Conservation (phyloP, 768 basidiomycete species). For the Clavulina sp. region DNA sequence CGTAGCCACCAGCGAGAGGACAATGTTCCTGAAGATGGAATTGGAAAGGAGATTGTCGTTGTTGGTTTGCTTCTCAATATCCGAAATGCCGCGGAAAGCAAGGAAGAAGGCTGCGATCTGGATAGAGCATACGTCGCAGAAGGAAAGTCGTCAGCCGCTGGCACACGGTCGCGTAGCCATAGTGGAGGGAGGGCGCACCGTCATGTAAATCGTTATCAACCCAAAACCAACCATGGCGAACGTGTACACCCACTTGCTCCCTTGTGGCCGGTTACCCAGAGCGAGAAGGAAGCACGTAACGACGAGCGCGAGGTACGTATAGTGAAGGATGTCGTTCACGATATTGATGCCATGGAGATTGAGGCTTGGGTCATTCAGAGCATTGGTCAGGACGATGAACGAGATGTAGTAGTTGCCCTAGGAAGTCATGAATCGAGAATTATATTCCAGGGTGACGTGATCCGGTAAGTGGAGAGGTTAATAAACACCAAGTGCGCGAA, state of each 20-base stretch:
- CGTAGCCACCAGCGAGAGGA: slow-evolving; percentile 73
- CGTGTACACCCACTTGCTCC: slow-evolving; percentile 72
- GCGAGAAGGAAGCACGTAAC: slow-evolving; percentile 77
- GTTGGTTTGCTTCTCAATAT: slow-evolving; percentile 29
- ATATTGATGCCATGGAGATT: slow-evolving; percentile 39
- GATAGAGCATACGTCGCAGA: slow-evolving; percentile 1
- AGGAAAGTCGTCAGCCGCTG: neutral
- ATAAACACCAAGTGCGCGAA: too few species aligned
- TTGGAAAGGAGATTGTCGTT: slow-evolving; percentile 53
- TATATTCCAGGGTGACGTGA: too few species aligned
- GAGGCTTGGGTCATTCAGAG: slow-evolving; percentile 51
- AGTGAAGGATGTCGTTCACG: slow-evolving; percentile 63
- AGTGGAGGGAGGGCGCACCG: slow-evolving; percentile 45
- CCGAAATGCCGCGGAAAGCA: slow-evolving; percentile 61
- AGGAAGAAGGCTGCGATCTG: slow-evolving; percentile 66
- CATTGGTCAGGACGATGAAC: slow-evolving; percentile 53
- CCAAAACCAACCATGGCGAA: slow-evolving; percentile 74
- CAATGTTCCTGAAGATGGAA: slow-evolving; percentile 66
- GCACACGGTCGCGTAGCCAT: neutral
- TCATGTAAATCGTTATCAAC: slow-evolving; percentile 92
- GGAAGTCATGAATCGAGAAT: neutral
- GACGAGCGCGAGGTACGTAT: slow-evolving; percentile 75
- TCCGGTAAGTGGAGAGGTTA: too few species aligned
- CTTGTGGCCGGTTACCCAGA: slow-evolving; percentile 84
- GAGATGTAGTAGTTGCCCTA: slow-evolving; percentile 87